These are phyloP conservation scores for Dactylorhiza incarnata DNA, from an alignment of 106 monocot species.

Conservation along the genomic window DNA sequence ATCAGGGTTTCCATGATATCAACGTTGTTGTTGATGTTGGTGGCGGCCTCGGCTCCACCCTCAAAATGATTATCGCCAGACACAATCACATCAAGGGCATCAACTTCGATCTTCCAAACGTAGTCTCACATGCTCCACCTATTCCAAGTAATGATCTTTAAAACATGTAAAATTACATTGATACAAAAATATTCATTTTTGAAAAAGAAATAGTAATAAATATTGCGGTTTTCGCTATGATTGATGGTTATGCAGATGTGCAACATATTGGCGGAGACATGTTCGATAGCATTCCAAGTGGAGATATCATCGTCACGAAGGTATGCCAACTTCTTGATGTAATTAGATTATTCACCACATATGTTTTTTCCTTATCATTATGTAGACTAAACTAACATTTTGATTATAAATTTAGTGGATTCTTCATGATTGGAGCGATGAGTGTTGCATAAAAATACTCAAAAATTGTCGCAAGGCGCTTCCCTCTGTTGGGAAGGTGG, in stretches of 20 bases:
- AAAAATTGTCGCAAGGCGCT: too few relatives aligned
- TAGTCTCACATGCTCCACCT: constrained; percentile 1
- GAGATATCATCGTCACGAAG: constrained; percentile 61
- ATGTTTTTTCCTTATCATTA: too few relatives aligned
- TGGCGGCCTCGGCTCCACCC: constrained; percentile 7
- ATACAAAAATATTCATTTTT: too few relatives aligned
- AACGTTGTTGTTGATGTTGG: constrained; percentile 9
- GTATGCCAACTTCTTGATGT: neutral
- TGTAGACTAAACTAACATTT: too few relatives aligned
- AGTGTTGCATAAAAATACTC: too few relatives aligned
- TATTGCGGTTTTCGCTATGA: too few relatives aligned
- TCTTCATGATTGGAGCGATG: too few relatives aligned
- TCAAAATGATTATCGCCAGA: constrained; percentile 9
- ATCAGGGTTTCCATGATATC: too few relatives aligned
- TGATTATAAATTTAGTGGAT: too few relatives aligned
- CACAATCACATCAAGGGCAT: neutral
- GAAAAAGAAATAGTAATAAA: too few relatives aligned
- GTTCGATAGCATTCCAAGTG: constrained; percentile 27
- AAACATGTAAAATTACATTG: too few relatives aligned
- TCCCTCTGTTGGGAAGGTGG: constrained; percentile 8
- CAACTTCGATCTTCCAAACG: constrained; percentile 7
- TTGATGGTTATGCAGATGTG: neutral
- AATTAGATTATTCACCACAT: too few relatives aligned
- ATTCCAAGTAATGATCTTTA: constrained; percentile 2
- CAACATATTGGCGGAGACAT: constrained; percentile 15